Base-by-base conservation (phyloP, 257 asterid species). In the Ballota nigra region DNA sequence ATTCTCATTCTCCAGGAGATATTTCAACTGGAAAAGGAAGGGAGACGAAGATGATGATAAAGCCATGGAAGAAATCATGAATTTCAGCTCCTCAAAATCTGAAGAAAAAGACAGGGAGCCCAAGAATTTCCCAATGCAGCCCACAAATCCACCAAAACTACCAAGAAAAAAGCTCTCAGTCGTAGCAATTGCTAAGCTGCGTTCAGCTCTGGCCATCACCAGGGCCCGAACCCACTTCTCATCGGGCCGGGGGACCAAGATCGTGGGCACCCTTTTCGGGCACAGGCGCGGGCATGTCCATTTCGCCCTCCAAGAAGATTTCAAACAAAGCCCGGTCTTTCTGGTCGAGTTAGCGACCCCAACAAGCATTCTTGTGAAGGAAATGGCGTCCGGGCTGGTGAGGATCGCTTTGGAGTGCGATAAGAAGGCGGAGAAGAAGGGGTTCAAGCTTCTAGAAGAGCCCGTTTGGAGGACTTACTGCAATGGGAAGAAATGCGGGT, bases 381-480 rank as follows among this genome's bases (percentile, higher is more conserved):
- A 92, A 71, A 92, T 92, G 98, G 96, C 98, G 10, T 86, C 96
- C 4, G 98, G 98, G 73, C 75, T 82, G 31, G 98, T 92, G 23
- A 77, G 98, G 28, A 84, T 89, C 45, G 96, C 96, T 4, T 81
- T 92, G 47, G 94, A 88, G 78, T 86, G 91, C 63, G 98, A 88
- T n/a, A 75, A 73, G 73, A 78, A 78, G 84, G 57, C 38, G 0
- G 91, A 85, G 66, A 89, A 87, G 73, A 85, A 83, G 51, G 71
- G 79, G 4, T 11, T 23, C n/a, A 85, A 80, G 84, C 78, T 94
- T 29, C 73, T 87, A 1, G 89, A 91, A 18, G 98, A 94, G 76
- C 89, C 92, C 57, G 63, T 87, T 1, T 95, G 98, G 99, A 82
- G 97, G 80, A 88, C 96, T 11, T 92, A 92, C 76, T 95, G 99